Evolutionary conservation across 768 basidiomycete genomes (phyloP).

Genomic region (Dacryopinax spathularia): DNA sequence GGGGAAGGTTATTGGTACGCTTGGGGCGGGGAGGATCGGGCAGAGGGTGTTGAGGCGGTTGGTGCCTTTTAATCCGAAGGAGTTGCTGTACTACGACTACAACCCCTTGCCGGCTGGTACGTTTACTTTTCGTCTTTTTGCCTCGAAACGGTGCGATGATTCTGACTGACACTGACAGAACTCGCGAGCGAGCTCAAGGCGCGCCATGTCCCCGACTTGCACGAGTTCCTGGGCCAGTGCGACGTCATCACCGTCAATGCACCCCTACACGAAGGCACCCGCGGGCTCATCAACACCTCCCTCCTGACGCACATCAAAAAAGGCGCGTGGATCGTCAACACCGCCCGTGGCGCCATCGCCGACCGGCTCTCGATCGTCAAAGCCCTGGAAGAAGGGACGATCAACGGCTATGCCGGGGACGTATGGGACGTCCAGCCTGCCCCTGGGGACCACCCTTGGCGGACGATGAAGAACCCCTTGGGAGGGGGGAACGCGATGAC

Average conservation of each 20-base stretch:
- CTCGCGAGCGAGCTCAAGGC: conserved; percentile 13
- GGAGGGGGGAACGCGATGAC: conserved; percentile 24
- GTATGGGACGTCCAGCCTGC: conserved; percentile 10
- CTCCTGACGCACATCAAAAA: conserved; percentile 23
- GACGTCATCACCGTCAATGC: conserved; percentile 22
- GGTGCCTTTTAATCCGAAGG: conserved; percentile 23
- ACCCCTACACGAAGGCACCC: conserved; percentile 20
- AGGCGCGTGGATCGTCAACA: conserved; percentile 23
- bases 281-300: conserved; percentile 22
- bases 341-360: conserved; percentile 22
- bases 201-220: conserved; percentile 20
- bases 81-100: conserved; percentile 25
- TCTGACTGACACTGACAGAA: conserved; percentile 11
- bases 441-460: conserved; percentile 22
- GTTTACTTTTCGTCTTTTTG: background rate
- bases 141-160: background rate
- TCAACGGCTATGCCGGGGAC: conserved; percentile 20
- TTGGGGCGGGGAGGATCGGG: conserved; percentile 25
- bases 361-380: conserved; percentile 16
- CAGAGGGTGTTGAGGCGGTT: conserved; percentile 23
- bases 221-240: conserved; percentile 22
- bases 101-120: conserved; percentile 18
- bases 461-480: conserved; percentile 20
- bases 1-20: conserved; percentile 24
- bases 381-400: conserved; percentile 18